Evolutionary conservation across 129 eudicot genomes (phyloP), one percentile per base, ranked within the genome.

Genomic region (Apium graveolens): DNA sequence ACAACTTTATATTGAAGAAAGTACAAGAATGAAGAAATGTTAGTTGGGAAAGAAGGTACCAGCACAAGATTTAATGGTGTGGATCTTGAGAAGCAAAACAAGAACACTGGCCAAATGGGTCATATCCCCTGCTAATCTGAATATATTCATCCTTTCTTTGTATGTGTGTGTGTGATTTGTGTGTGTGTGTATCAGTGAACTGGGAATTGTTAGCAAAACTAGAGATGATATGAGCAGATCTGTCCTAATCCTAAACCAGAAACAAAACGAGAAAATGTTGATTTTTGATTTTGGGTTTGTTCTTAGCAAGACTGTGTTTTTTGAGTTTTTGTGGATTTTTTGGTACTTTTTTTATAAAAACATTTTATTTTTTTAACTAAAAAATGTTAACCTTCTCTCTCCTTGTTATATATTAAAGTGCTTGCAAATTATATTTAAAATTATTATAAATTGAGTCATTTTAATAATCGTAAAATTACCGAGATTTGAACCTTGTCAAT

Each of bases 121-220:
- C 98, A 94, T 94, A 24, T 94, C 98, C 76, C 97, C 98, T 13
- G 98, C 97, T 83, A 94, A 86, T 80, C 98, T 88, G 83, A 94
- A 94, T 80, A 94, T 88, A 86, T 94, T 94, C 98, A 94, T 94
- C 32, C 57, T 35, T 0, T 24, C 13, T 55, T 3, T 53, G 37
- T 35, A 3, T 3, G 1, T 18, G 6, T 45, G 17, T 42, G 45
- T 42, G 18, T 38, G n/a, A 38, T 38, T 38, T 38, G 41, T 45
- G 5, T 45, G 16, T 45, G 16, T 48, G 4, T 17, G 0, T 49
- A n/a, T 7, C 65, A 20, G 62, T 51, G 27, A 9, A 24, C 3
- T 55, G 29, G 0, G 24, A 24, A 55, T 6, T 51, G 31, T 55
- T 17, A 55, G 7, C 26, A n/a, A 8, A 53, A 24, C 63, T 1